Evolutionary conservation across 352 stramenopile genomes (phyloP).

Genomic region (Phytophthora sansomeana): DNA sequence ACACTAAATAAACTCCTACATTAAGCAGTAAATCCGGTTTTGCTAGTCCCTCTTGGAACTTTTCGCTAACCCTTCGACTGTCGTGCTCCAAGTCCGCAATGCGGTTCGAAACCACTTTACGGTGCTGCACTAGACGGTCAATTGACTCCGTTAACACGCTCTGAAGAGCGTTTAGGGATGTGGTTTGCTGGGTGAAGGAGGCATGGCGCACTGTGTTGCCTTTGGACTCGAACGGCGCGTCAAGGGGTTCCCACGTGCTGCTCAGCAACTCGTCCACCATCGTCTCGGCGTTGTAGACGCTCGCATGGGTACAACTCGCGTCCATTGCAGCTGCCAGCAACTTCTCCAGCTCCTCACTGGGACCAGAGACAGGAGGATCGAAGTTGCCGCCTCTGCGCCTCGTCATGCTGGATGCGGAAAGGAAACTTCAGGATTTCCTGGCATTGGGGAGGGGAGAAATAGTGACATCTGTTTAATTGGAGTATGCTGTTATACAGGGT

Average conservation of each 20-base stretch:
- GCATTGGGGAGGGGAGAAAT: neutral
- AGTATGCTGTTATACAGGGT: neutral
- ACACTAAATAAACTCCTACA: constrained; percentile 32
- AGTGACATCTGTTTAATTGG: neutral
- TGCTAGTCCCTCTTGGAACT: constrained; percentile 70
- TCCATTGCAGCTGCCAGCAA: constrained; percentile 37
- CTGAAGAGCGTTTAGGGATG: constrained; percentile 73
- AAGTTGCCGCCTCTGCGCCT: neutral
- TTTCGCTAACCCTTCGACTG: constrained; percentile 58
- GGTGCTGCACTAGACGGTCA: constrained; percentile 63
- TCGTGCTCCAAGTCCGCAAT: constrained; percentile 73
- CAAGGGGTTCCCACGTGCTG: constrained; percentile 56
- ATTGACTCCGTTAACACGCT: constrained; percentile 65
- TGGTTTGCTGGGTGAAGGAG: constrained; percentile 67
- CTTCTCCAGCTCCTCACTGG: constrained; percentile 70
- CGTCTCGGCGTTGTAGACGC: constrained; percentile 63
- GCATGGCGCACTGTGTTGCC: constrained; percentile 9
- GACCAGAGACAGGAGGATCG: constrained; percentile 3
- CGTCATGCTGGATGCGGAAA: constrained; percentile 10
- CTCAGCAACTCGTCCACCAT: constrained; percentile 85
- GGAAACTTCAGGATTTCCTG: constrained; percentile 10
- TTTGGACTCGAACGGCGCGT: constrained; percentile 14
- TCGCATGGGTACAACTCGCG: neutral
- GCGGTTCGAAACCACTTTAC: constrained; percentile 59
- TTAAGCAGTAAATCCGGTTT: constrained; percentile 67